These are phyloP conservation scores for Mortierella sp. DNA, from an alignment of 371 early-diverging fungal genomes.

Conservation along the genomic window DNA sequence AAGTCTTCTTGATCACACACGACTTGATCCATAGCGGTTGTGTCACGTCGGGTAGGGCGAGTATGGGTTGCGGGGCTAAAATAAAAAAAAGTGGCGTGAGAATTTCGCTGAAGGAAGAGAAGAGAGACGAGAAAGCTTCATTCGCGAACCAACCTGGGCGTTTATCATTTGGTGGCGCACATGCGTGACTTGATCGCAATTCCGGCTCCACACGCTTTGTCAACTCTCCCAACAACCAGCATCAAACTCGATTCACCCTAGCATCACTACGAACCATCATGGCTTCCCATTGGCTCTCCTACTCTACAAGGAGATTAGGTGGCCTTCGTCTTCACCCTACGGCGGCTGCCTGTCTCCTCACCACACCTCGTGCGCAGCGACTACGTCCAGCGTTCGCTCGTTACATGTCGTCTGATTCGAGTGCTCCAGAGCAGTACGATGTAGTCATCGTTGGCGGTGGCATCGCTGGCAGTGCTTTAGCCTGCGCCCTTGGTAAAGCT, in stretches of 20 bases:
- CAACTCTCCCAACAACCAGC: background rate
- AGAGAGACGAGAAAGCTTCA: too few relatives aligned
- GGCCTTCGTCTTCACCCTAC: constrained; percentile 8
- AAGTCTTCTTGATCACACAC: constrained; percentile 33
- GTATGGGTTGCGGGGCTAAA: background rate
- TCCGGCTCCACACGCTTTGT: background rate
- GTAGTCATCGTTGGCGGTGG: constrained; percentile 94
- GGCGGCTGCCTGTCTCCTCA: constrained; percentile 8
- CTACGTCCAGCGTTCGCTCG: constrained; percentile 19
- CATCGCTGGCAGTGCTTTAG: constrained; percentile 88
- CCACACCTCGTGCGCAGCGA: constrained; percentile 1
- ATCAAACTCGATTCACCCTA: background rate
- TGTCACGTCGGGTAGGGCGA: background rate
- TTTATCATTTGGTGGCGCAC: too few relatives aligned
- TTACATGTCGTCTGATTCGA: constrained; percentile 21
- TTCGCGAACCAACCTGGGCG: too few relatives aligned
- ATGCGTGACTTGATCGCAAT: background rate
- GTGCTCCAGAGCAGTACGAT: constrained; percentile 64
- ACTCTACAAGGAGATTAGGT: constrained; percentile 15
- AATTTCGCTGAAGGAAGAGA: too few relatives aligned
- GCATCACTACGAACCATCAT: constrained; percentile 6
- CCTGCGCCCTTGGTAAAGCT: constrained; percentile 77
- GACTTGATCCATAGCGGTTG: constrained; percentile 43
- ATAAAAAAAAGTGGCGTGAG: too few relatives aligned
- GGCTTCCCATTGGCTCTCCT: constrained; percentile 13